Base-by-base conservation (phyloP, 192 early-diverging fungal species). In the Coemansia sp. region DNA sequence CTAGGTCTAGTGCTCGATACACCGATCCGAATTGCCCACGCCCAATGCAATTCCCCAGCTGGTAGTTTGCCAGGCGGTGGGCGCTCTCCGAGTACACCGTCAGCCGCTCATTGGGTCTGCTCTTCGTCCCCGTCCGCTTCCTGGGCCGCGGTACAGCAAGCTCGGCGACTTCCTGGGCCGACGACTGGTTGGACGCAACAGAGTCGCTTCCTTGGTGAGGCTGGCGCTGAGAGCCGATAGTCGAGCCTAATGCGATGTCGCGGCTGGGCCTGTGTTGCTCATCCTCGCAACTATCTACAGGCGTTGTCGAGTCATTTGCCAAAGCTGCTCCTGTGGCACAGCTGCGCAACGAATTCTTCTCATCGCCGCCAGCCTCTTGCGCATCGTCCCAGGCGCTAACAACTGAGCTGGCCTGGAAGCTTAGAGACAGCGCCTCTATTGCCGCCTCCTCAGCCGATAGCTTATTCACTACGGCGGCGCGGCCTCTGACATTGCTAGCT, bases 11-110 rank as follows among this genome's bases (percentile, higher is more conserved):
- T n/a, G 91, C 92, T 9, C 93, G 86, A 70, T 95, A 94, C 10
- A 96, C 94, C 3, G 93, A 82, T 12, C 93, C 94, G 77, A 94
- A 96, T 62, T 96, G 93, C 10, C 94, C 94, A 39, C 88, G 86
- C 5, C 94, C 94, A 59, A 96, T 96, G 56, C 91, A 91, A 62
- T 91, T 91, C n/a, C 94, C 94, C 8, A 96, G 68, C 77, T 92
- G 90, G 79, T 91, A 81, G 64, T 71, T 73, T 38, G 77, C 68
- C 51, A 79, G 64, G 0, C 75, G 65, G 41, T 85, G 60, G 15
- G 53, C 65, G 36, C 51, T 71, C 22, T 66, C 67, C 25, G 73
- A 76, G 53, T 84, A 84, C 32, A 86, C 61, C 1, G 81, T 79
- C 69, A 85, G 59, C 25, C 82, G 59, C 79, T 86, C 82, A 42